Conservation (phyloP, 2,329 filamentous ascomycete genomes). For the Calycina herbarum region DNA sequence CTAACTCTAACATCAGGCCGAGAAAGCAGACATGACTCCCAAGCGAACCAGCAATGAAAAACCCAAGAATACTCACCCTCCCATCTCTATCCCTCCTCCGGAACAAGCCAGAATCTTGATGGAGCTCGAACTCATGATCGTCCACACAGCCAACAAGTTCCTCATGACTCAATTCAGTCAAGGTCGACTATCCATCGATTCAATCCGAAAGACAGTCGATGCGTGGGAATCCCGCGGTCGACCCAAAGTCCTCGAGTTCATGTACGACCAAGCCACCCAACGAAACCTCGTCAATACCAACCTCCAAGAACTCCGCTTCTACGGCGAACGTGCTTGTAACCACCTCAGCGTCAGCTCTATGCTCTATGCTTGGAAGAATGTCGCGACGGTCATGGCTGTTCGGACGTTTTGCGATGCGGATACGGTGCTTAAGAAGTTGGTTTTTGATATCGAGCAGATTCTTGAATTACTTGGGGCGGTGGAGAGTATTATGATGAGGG, state of each 20-base stretch:
- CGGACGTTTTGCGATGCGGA: slow-evolving; percentile 52
- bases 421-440: slow-evolving; percentile 48
- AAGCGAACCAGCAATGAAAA: slow-evolving; percentile 19
- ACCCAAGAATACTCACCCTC: slow-evolving; percentile 24
- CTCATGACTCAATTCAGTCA: slow-evolving; percentile 37
- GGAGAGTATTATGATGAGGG: slow-evolving; percentile 29
- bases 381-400: slow-evolving; percentile 48
- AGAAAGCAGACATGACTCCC: slow-evolving; percentile 35
- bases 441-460: slow-evolving; percentile 49
- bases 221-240: slow-evolving; percentile 46
- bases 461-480: slow-evolving; percentile 46
- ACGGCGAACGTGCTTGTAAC: slow-evolving; percentile 43
- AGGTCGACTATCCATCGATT: slow-evolving; percentile 33
- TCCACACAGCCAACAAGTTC: slow-evolving; percentile 36
- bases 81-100: slow-evolving; percentile 30
- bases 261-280: slow-evolving; percentile 53
- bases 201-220: slow-evolving; percentile 36
- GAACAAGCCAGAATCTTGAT: slow-evolving; percentile 36
- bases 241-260: slow-evolving; percentile 50
- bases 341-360: slow-evolving; percentile 42
- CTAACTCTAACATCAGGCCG: slow-evolving; percentile 26
- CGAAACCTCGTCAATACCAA: slow-evolving; percentile 48
- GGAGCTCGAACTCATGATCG: slow-evolving; percentile 37
- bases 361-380: slow-evolving; percentile 48
- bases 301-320: slow-evolving; percentile 46